Evolutionary conservation across 345 rosid species (phyloP).

Genomic region (Pseudoturritis turrita): DNA sequence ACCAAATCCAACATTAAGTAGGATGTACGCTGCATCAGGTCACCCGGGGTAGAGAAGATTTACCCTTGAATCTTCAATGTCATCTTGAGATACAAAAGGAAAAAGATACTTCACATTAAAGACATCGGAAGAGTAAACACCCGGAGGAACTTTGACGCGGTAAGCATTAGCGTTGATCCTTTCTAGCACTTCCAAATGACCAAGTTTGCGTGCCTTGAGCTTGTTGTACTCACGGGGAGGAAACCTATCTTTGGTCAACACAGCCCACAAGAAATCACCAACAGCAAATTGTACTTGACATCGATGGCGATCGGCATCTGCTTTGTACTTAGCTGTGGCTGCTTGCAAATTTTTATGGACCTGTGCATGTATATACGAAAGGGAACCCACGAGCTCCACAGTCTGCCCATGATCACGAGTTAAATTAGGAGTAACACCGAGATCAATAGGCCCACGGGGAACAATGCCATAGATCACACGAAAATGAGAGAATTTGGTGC

Average conservation of each 20-base stretch:
- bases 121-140: not conserved
- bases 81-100: not conserved
- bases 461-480: not conserved
- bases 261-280: not conserved
- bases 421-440: not conserved
- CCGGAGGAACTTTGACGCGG: not conserved
- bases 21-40: not conserved
- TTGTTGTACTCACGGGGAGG: not conserved
- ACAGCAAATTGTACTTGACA: not conserved
- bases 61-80: not conserved
- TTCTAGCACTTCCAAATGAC: not conserved
- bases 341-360: not conserved
- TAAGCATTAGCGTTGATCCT: not conserved
- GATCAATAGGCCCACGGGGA: not conserved
- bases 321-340: not conserved
- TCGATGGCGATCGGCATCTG: rapidly evolving
- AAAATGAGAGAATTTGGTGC: not conserved
- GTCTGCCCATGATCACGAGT: not conserved
- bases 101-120: not conserved
- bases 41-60: not conserved
- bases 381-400: not conserved
- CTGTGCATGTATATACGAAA: not conserved
- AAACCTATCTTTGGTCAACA: not conserved
- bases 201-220: not conserved
- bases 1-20: too few species aligned